Evolutionary conservation across 345 rosid genomes (phyloP).

Genomic region (Bruguiera parviflora): DNA sequence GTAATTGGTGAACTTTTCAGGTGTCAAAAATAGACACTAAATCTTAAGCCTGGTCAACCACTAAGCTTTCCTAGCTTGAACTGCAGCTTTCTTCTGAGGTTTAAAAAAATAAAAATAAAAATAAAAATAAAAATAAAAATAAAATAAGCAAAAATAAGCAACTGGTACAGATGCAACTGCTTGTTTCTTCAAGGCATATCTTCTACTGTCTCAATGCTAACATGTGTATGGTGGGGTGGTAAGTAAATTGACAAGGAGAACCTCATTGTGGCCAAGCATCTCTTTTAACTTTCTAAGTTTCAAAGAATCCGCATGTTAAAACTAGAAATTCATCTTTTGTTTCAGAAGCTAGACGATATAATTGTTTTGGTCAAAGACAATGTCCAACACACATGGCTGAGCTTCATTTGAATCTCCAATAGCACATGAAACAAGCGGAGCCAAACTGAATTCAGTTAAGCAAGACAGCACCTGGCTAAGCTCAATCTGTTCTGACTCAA

Average conservation of each 20-base stretch:
- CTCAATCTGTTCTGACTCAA: too few relatives aligned
- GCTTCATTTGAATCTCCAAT: background rate
- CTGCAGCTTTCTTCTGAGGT: background rate
- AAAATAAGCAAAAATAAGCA: slow-evolving; percentile 1
- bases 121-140: too few relatives aligned
- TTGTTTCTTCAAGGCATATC: too few relatives aligned
- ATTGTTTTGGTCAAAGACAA: background rate
- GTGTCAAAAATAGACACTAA: background rate
- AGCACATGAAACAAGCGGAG: too few relatives aligned
- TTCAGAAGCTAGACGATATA: background rate
- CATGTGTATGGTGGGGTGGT: background rate
- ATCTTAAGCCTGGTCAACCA: background rate
- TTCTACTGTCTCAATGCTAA: background rate
- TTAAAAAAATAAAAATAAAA: background rate
- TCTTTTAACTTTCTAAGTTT: too few relatives aligned
- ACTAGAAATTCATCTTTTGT: background rate
- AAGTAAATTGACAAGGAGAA: background rate
- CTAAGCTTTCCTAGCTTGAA: background rate
- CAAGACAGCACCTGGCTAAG: too few relatives aligned
- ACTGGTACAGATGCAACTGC: background rate
- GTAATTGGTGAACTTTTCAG: too few relatives aligned
- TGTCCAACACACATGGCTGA: background rate
- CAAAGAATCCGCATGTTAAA: background rate
- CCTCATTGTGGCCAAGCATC: background rate
- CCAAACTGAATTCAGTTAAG: too few relatives aligned